These are phyloP conservation scores for Trametes hirsuta DNA, from an alignment of 1,284 basidiomycete species.

Conservation along the genomic window DNA sequence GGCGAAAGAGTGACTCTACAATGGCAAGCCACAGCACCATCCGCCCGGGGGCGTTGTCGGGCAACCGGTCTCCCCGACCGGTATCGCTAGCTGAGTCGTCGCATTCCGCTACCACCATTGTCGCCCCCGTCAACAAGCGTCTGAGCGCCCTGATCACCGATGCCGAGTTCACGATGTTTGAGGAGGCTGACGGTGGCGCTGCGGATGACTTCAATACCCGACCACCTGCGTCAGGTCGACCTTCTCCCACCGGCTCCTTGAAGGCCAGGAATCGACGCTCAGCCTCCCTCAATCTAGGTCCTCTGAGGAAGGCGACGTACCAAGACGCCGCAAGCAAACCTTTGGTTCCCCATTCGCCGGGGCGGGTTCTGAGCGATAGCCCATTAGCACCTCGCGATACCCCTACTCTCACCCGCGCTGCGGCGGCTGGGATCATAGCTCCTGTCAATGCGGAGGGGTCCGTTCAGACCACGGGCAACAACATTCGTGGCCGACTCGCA, in stretches of 20 bases:
- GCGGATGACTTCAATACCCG: slow-evolving; percentile 41
- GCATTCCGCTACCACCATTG: slow-evolving; percentile 70
- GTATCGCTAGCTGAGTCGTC: slow-evolving; percentile 76
- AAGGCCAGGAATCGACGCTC: slow-evolving; percentile 59
- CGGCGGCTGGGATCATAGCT: slow-evolving; percentile 46
- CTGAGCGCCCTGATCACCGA: slow-evolving; percentile 70
- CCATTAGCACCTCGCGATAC: slow-evolving; percentile 33
- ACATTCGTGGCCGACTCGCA: slow-evolving; percentile 52
- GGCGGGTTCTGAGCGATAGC: slow-evolving; percentile 22
- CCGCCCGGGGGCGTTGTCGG: slow-evolving; percentile 52
- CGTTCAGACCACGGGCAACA: slow-evolving; percentile 41
- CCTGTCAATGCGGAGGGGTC: slow-evolving; percentile 38
- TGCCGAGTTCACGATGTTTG: slow-evolving; percentile 52
- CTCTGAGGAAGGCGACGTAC: slow-evolving; percentile 18
- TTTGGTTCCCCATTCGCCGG: slow-evolving; percentile 14
- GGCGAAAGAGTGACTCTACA: slow-evolving; percentile 77
- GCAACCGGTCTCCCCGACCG: slow-evolving; percentile 61
- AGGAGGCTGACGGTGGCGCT: slow-evolving; percentile 36
- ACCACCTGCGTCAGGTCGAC: slow-evolving; percentile 20
- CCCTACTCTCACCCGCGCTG: slow-evolving; percentile 44
- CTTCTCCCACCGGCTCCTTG: slow-evolving; percentile 36
- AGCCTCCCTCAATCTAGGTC: slow-evolving; percentile 58
- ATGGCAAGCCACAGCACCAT: slow-evolving; percentile 69
- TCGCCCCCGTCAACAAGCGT: slow-evolving; percentile 59
- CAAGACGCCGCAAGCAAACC: slow-evolving; percentile 8